Base-by-base conservation (phyloP, 1,284 basidiomycete genomes). In the Golubevia pallescens region DNA sequence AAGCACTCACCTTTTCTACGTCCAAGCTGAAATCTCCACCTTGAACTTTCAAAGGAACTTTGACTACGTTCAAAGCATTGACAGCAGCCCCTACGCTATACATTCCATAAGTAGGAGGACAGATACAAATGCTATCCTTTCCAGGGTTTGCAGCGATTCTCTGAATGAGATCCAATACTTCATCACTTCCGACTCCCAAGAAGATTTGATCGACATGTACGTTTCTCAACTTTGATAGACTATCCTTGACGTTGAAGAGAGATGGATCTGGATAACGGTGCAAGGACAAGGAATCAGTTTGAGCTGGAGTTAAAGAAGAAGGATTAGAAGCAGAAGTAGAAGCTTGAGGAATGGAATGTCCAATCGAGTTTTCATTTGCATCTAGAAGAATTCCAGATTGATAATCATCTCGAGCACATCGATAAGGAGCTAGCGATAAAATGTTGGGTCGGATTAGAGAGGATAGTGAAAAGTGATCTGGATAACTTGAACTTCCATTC, bases 71-170 rank as follows among this genome's bases (percentile, higher is more conserved):
- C 2, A 97, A 88, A 82, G 99, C 97, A 83, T 99, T 99, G 62
- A 99, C 92, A 76, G 95, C 92, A 5, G 96, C 97, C 69, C 93
- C 94, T 1, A 99, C 96, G 19, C 89, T 86, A 87, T 99, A 99
- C 96, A 99, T 99, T 21, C 96, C 96, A 83, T 99, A 99, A 5
- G 96, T 98, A 1, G 97, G 97, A 1, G 96, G 97, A 4, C 86
- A 87, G 56, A 87, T 85, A 57, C 84, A 63, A 52, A 86, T 82
- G 51, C 64, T 92, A 82, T 98, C 93, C 69, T 88, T 87, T 1
- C 89, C 92, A 0, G 97, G 97, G 0, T 88, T 88, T 76, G 95
- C 94, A 74, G 93, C 92, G 53, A 97, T 91, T 8, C 97, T 90
- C 87, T 96, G 95, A 61, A 99, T 88, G 64, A 99, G 87, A 86